Evolutionary conservation across 1,284 basidiomycete genomes (phyloP), one percentile per base, ranked within the genome.

Genomic region (Microbotryum scabiosae): DNA sequence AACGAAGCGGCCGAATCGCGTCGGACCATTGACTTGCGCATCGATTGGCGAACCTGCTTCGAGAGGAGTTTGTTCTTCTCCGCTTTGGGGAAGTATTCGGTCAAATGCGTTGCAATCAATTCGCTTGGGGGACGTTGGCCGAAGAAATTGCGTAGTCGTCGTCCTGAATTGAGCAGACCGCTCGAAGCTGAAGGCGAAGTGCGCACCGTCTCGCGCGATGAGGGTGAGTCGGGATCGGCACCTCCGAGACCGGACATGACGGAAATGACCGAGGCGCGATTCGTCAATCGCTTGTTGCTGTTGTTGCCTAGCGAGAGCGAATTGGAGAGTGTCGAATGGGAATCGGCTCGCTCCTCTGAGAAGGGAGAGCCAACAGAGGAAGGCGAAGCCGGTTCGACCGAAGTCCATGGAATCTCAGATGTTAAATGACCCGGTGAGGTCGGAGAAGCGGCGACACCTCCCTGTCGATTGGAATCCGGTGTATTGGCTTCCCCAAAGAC

Each of bases 51-150:
- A 1, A 76, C 77, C 2, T 89, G 90, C 60, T 90, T 85, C 71
- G 88, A 83, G 56, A 96, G 57, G 30, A 64, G 78, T 49, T 88
- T 86, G 74, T 87, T 90, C 77, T 88, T 90, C 77, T 96, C 90
- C 1, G 90, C 87, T 62, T 83, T 82, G 1, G 94, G 96, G 83
- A 99, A 99, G 79, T 89, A 99, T 62, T 97, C 93, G 23, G 88
- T 85, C 49, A 98, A 76, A 73, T 98, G 92, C n/a, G 82, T 94
- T 36, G 92, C 90, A 77, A 98, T 98, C 68, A 98, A 83, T 75
- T 98, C 94, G 73, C 87, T 90, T 0, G 96, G 92, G 1, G 96
- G 96, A 51, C 96, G 87, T 72, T 97, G 94, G 12, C 94, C 96
- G 71, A 97, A 94, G 80, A 98, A 99, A 80, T 93, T 94, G 76